A percentile compares a stretch with the other conserved stretches of the same genome.
Conservation (phyloP, 2,329 filamentous ascomycete genomes). For the Basipetospora chlamydospora region DNA sequence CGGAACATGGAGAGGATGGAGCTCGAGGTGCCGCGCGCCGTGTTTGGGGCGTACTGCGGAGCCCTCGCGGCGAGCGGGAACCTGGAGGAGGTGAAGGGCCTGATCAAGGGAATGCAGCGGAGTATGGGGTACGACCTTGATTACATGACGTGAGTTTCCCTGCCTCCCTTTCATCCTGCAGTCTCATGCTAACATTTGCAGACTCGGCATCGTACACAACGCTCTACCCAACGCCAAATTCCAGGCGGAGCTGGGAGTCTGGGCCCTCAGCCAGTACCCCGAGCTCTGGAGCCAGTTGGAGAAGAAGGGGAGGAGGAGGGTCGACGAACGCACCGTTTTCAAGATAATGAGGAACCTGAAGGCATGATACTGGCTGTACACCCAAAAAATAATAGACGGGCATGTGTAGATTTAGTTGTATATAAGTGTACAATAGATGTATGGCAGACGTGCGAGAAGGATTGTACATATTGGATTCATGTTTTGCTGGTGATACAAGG, state of each 20-base stretch:
- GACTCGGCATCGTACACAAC: slow-evolving; percentile 64
- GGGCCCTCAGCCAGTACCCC: slow-evolving; percentile 56
- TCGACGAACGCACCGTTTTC: slow-evolving; percentile 30
- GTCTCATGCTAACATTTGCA: slow-evolving; percentile 16
- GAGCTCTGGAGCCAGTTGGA: slow-evolving; percentile 54
- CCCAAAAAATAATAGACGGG: slow-evolving; percentile 8
- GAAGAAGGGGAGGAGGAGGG: slow-evolving; percentile 31
- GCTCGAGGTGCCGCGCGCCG: slow-evolving; percentile 55
- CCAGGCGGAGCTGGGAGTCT: slow-evolving; percentile 57
- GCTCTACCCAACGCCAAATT: slow-evolving; percentile 49
- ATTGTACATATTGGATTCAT: slow-evolving; percentile 8
- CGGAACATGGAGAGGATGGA: slow-evolving; percentile 57
- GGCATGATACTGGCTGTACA: slow-evolving; percentile 21
- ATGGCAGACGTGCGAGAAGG: slow-evolving; percentile 4
- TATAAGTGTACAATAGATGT: slow-evolving; percentile 18
- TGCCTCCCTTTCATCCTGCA: background rate
- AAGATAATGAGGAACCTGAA: slow-evolving; percentile 32
- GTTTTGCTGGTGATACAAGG: slow-evolving; percentile 7
- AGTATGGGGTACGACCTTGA: slow-evolving; percentile 55
- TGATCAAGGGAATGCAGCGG: slow-evolving; percentile 52
- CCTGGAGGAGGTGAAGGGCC: slow-evolving; percentile 49
- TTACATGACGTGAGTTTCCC: slow-evolving; percentile 49
- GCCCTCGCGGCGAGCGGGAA: slow-evolving; percentile 61
- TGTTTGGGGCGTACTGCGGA: slow-evolving; percentile 66
- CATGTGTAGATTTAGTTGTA: slow-evolving; percentile 7